These are phyloP conservation scores for Aspergillus jensenii DNA, from an alignment of 2,329 filamentous ascomycete species.

Conservation along the genomic window DNA sequence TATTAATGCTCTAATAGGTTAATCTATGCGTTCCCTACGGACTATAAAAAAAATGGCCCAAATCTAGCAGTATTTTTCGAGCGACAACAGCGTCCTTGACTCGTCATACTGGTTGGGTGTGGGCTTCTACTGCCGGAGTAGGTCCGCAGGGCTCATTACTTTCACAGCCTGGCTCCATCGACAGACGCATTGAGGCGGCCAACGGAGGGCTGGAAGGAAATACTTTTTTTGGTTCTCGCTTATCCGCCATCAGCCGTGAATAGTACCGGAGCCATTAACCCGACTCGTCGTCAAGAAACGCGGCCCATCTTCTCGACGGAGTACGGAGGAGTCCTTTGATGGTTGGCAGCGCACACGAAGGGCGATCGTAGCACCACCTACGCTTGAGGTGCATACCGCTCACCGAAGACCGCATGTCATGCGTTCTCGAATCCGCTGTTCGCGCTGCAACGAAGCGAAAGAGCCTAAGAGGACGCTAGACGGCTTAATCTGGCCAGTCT, in stretches of 20 bases:
- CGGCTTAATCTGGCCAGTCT: constrained; percentile 3
- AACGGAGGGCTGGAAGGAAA: background rate
- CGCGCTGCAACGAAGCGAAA: background rate
- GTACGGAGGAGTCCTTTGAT: background rate
- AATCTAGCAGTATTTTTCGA: background rate
- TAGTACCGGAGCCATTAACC: background rate
- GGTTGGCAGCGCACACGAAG: background rate
- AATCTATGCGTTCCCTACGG: background rate
- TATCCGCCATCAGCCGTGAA: constrained; percentile 1
- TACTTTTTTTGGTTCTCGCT: background rate
- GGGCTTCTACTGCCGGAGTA: background rate
- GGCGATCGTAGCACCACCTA: constrained; percentile 1
- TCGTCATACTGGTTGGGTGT: background rate
- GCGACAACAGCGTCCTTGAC: background rate
- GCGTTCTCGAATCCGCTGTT: constrained; percentile 10
- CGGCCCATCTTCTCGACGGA: background rate
- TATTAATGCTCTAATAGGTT: background rate
- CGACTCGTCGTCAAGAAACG: background rate
- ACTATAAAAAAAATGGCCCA: background rate
- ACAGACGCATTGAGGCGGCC: constrained; percentile 2
- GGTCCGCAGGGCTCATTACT: constrained; percentile 12
- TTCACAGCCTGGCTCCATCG: constrained; percentile 1
- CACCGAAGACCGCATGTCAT: constrained; percentile 16
- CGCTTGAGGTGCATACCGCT: constrained; percentile 9
- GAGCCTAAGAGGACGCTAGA: background rate